A percentile compares a stretch with the other conserved stretches of the same genome.
Evolutionary conservation across 1,284 basidiomycete species (phyloP).

Genomic region (Puccinia polysora): DNA sequence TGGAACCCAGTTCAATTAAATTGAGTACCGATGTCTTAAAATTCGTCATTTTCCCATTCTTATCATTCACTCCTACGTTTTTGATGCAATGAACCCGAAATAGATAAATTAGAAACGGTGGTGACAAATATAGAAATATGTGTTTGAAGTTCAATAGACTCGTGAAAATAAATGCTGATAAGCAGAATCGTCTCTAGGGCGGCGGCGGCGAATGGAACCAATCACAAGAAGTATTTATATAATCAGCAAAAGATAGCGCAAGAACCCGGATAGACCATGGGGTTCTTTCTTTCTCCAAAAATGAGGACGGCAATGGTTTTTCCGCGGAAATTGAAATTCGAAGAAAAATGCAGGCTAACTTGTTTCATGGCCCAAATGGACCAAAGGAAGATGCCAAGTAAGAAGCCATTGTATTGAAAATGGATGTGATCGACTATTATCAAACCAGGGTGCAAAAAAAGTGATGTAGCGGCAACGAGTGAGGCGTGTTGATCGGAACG

Average conservation of each 20-base stretch:
- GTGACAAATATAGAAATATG: conserved; percentile 92
- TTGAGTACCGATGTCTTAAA: conserved; percentile 59
- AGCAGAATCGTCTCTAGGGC: conserved; percentile 30
- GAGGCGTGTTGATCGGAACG: conserved; percentile 59
- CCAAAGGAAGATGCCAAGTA: conserved; percentile 90
- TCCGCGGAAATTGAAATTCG: not conserved
- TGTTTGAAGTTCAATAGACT: conserved; percentile 91
- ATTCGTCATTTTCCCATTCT: not conserved
- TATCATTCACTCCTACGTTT: conserved; percentile 47
- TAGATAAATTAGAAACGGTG: conserved; percentile 85
- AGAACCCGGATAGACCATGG: not conserved
- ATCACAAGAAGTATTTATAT: not conserved
- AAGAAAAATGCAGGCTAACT: conserved; percentile 56
- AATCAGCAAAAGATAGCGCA: too few species aligned
- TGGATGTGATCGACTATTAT: conserved; percentile 93
- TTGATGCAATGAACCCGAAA: conserved; percentile 74
- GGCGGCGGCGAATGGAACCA: not conserved
- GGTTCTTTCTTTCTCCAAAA: not conserved
- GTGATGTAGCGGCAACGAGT: conserved; percentile 68
- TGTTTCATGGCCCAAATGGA: conserved; percentile 81
- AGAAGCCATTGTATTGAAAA: conserved; percentile 84
- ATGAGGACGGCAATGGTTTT: conserved; percentile 55
- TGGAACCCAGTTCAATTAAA: conserved; percentile 73
- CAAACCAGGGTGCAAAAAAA: conserved; percentile 87
- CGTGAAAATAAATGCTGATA: conserved; percentile 77